Evolutionary conservation across 2,329 filamentous ascomycete species (phyloP).

Genomic region (Oidium heveae): DNA sequence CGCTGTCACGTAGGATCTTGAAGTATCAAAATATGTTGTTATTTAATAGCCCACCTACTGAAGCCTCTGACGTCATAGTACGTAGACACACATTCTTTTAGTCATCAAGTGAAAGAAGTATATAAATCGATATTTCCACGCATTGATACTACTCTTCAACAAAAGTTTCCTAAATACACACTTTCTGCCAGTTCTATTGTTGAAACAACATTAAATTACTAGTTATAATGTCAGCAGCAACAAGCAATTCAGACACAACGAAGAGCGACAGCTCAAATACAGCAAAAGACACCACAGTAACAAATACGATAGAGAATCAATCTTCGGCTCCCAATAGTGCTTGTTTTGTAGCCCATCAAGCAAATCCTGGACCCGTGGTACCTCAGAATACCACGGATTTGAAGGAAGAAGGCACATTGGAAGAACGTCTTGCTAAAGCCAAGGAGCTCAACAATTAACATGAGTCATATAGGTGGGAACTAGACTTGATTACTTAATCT

Average conservation of each 20-base stretch:
- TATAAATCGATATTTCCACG: too few species aligned
- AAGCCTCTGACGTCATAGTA: too few species aligned
- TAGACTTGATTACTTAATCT: not conserved
- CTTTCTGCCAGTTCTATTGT: too few species aligned
- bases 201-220: not conserved
- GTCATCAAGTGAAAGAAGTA: too few species aligned
- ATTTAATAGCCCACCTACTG: too few species aligned
- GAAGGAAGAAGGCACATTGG: slow-evolving; percentile 35
- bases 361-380: slow-evolving; percentile 31
- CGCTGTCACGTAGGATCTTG: too few species aligned
- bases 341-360: slow-evolving; percentile 23
- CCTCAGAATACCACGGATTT: slow-evolving; percentile 24
- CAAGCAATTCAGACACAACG: slow-evolving; percentile 15
- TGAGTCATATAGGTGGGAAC: not conserved
- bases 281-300: slow-evolving; percentile 14
- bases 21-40: too few species aligned
- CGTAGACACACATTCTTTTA: too few species aligned
- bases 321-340: slow-evolving; percentile 19
- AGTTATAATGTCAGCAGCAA: slow-evolving; percentile 5
- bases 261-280: slow-evolving; percentile 15
- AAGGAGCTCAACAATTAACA: slow-evolving; percentile 36
- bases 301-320: slow-evolving; percentile 15
- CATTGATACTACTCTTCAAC: too few species aligned
- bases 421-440: slow-evolving; percentile 39
- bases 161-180: too few species aligned